Conservation (phyloP, 169 alveolate genomes). For the Eimeria sp. region DNA sequence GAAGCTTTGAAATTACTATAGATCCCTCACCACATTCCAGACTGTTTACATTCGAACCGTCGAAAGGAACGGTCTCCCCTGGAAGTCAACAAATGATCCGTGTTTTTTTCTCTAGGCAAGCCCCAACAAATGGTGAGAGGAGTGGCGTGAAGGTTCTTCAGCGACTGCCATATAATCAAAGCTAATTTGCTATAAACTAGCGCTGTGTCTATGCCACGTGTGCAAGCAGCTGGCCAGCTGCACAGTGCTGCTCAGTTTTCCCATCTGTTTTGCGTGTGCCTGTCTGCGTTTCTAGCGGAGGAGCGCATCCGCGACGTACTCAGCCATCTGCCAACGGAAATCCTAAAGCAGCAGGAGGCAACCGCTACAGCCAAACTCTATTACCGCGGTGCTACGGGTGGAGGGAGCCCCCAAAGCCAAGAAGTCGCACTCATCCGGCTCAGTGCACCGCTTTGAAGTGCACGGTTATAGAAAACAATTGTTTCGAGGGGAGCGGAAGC, state of each 20-base stretch:
- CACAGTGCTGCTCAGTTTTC: background rate
- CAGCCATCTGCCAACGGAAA: constrained; percentile 14
- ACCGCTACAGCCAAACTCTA: constrained; percentile 57
- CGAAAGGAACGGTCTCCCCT: constrained; percentile 39
- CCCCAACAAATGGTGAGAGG: constrained; percentile 49
- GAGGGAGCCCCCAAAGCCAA: constrained; percentile 38
- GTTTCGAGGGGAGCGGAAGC: background rate
- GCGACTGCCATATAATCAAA: background rate
- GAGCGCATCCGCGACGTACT: constrained; percentile 50
- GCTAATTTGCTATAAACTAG: background rate
- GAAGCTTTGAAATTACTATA: constrained; percentile 37
- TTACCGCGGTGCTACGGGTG: constrained; percentile 13
- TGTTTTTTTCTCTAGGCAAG: background rate
- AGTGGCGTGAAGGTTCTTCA: background rate
- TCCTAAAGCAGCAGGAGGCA: background rate
- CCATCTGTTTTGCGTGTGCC: background rate
- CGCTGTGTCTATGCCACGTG: background rate
- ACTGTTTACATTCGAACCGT: constrained; percentile 36
- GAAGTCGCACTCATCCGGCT: constrained; percentile 63
- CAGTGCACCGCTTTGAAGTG: background rate
- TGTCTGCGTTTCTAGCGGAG: constrained; percentile 30
- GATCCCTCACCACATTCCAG: constrained; percentile 39
- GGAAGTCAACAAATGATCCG: constrained; percentile 54
- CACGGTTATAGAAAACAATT: background rate
- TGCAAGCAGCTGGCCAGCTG: background rate